A percentile compares a stretch with the other conserved stretches of the same genome.
These are phyloP conservation scores for Clarkia xantiana DNA, from an alignment of 345 rosid genomes.

Conservation along the genomic window DNA sequence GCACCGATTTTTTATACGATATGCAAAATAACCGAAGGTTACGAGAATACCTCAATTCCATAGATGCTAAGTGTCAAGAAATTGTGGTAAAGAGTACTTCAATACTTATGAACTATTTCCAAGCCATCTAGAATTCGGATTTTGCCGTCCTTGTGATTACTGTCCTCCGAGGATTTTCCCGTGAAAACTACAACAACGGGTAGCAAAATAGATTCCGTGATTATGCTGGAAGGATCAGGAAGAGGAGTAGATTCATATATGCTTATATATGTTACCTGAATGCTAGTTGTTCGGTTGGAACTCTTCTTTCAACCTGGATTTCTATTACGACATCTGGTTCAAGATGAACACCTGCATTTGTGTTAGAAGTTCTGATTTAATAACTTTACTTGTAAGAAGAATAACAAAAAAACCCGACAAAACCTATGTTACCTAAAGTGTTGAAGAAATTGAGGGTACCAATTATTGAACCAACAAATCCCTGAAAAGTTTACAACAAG, in stretches of 20 bases:
- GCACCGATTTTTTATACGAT: too few relatives aligned
- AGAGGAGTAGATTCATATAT: too few relatives aligned
- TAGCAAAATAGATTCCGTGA: too few relatives aligned
- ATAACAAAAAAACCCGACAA: too few relatives aligned
- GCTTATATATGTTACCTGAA: constrained; percentile 25
- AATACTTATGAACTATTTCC: constrained; percentile 42
- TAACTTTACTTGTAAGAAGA: too few relatives aligned
- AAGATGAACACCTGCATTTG: constrained; percentile 26
- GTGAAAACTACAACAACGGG: constrained; percentile 43
- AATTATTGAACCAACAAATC: constrained; percentile 43
- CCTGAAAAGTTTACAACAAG: too few relatives aligned
- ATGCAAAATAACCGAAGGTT: too few relatives aligned
- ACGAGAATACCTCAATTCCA: too few relatives aligned
- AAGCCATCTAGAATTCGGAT: constrained; percentile 46
- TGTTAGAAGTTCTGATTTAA: too few relatives aligned
- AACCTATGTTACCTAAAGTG: constrained; percentile 26
- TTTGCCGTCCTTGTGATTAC: constrained; percentile 73
- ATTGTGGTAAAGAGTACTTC: constrained; percentile 25
- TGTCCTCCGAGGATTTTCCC: constrained; percentile 31
- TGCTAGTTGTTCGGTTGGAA: constrained; percentile 50
- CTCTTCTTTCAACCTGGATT: constrained; percentile 33
- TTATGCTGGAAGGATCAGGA: too few relatives aligned
- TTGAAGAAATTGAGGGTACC: constrained; percentile 67
- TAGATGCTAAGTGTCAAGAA: too few relatives aligned
- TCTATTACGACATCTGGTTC: constrained; percentile 32